phyloP scores from a whole-genome alignment of 2,329 filamentous ascomycete species.

The Botrytis galanthina region DNA sequence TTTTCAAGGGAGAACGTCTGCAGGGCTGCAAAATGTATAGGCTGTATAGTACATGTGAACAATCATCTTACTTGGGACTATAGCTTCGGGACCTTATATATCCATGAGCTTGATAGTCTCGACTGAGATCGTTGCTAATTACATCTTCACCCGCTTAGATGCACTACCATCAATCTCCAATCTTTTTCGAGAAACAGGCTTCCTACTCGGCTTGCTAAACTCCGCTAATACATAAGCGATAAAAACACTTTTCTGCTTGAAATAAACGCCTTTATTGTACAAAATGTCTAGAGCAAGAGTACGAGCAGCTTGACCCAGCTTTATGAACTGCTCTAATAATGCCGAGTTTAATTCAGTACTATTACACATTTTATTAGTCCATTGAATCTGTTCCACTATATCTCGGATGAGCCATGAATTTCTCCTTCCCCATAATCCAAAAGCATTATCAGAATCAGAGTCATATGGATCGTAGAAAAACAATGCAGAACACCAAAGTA shows the following conservation, averaged over 20 bases:
- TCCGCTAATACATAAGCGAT: background rate
- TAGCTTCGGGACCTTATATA: no score
- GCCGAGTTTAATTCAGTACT: background rate
- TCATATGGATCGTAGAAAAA: background rate
- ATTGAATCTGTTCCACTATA: background rate
- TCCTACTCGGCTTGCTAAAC: background rate
- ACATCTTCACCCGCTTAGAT: background rate
- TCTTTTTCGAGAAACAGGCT: background rate
- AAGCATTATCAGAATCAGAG: conserved; percentile 2
- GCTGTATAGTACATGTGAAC: no score
- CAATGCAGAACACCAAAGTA: background rate
- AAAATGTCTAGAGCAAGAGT: background rate
- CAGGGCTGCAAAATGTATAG: no score
- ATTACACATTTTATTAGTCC: background rate
- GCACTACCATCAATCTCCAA: background rate
- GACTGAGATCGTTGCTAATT: background rate
- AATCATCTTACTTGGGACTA: no score
- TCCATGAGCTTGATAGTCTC: no score
- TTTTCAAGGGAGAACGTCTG: no score
- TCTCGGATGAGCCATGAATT: conserved; percentile 1
- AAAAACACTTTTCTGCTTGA: background rate
- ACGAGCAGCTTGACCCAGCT: conserved; percentile 1
- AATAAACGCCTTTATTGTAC: background rate
- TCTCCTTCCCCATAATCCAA: background rate
- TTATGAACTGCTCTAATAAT: background rate